These are phyloP conservation scores for Rasamsonia emersonii DNA, from an alignment of 2,329 filamentous ascomycete species.

Conservation along the genomic window DNA sequence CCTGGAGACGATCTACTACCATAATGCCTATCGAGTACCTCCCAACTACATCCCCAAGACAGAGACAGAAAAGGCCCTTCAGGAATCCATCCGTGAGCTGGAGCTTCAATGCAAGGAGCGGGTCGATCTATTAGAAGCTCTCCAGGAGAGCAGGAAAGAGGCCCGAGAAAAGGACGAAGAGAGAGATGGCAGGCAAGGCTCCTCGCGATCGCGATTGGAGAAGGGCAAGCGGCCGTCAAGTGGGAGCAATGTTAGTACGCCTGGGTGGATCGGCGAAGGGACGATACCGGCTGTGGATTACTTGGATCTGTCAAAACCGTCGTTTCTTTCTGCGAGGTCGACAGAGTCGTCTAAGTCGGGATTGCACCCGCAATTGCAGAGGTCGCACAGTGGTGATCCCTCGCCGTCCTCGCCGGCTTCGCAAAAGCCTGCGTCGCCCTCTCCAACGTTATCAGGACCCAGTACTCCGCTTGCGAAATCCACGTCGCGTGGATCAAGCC, in stretches of 20 bases:
- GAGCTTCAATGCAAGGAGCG: constrained; percentile 90
- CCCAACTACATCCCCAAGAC: constrained; percentile 61
- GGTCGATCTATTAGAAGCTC: constrained; percentile 75
- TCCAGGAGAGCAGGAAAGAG: constrained; percentile 58
- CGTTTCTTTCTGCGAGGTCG: constrained; percentile 46
- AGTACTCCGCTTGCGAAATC: constrained; percentile 27
- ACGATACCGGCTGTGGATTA: constrained; percentile 76
- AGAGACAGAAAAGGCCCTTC: constrained; percentile 74
- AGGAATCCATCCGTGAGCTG: constrained; percentile 71
- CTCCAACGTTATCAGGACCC: constrained; percentile 23
- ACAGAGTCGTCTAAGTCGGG: constrained; percentile 13
- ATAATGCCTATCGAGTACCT: constrained; percentile 67
- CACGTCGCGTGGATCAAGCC: constrained; percentile 50
- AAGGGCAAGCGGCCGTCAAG: constrained; percentile 25
- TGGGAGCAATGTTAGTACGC: constrained; percentile 13
- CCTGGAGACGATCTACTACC: constrained; percentile 79
- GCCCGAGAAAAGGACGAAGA: constrained; percentile 31
- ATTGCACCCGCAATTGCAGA: constrained; percentile 14
- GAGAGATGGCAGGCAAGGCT: constrained; percentile 16
- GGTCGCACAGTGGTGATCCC: constrained; percentile 10
- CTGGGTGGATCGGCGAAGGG: constrained; percentile 66
- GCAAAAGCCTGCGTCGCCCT: constrained; percentile 11
- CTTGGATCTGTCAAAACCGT: constrained; percentile 67
- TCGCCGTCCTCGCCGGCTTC: constrained; percentile 16
- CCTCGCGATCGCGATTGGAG: constrained; percentile 16